Conservation (phyloP, 306 rosid genomes). For the Begonia peltatifolia region DNA sequence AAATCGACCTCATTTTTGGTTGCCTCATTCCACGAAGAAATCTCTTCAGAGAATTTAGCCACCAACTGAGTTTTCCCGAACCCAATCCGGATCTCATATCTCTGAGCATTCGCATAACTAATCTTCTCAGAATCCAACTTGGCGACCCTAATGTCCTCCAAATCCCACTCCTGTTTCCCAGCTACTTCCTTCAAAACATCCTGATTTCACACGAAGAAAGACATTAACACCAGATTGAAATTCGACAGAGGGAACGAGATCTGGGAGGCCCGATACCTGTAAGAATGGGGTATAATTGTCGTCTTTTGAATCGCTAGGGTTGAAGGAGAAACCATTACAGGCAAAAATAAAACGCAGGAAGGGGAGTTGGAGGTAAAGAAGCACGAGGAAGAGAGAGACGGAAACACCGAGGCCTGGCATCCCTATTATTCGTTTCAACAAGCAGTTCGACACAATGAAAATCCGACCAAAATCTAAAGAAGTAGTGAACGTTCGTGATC, state of each 20-base stretch:
- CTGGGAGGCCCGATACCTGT: conserved; percentile 25
- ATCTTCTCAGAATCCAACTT: conserved; percentile 37
- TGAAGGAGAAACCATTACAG: conserved; percentile 12
- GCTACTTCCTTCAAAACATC: conserved; percentile 61
- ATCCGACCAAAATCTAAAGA: too few relatives aligned
- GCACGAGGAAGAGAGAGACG: conserved; percentile 12
- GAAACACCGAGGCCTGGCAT: conserved; percentile 7
- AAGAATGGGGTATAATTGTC: conserved; percentile 29
- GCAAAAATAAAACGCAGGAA: conserved; percentile 5
- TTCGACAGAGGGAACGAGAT: conserved; percentile 1
- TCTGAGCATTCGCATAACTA: conserved; percentile 36
- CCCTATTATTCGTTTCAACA: neutral
- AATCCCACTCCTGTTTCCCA: conserved; percentile 45
- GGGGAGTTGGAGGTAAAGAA: conserved; percentile 17
- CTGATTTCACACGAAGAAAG: conserved; percentile 14
- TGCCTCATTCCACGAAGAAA: conserved; percentile 49
- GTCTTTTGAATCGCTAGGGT: conserved; percentile 4
- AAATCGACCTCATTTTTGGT: conserved; percentile 26
- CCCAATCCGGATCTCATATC: conserved; percentile 43
- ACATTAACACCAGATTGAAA: neutral
- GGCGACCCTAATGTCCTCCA: conserved; percentile 26
- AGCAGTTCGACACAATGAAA: too few relatives aligned
- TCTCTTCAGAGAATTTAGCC: conserved; percentile 42
- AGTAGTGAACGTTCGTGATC: too few relatives aligned
- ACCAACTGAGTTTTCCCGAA: conserved; percentile 27